Evolutionary conservation across 1,284 basidiomycete species (phyloP), one percentile per base, ranked within the genome.

Genomic region (Hypsizygus ulmarius): DNA sequence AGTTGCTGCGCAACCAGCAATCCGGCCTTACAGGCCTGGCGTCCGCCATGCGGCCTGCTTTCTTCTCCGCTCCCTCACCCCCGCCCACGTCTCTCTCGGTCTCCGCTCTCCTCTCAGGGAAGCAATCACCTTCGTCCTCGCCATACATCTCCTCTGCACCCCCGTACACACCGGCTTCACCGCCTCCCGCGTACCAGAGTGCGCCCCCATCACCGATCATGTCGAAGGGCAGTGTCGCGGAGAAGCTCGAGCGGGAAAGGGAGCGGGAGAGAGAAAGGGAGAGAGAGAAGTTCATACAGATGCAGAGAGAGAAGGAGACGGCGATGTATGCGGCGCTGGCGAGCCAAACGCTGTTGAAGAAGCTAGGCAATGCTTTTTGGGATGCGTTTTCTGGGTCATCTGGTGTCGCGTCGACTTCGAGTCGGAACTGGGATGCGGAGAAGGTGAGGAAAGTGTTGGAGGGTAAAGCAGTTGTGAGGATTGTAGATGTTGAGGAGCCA

Each of bases 381-480:
- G 87, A 90, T 53, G 88, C 87, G 21, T 90, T 90, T 67, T 76
- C 82, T 11, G 81, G 81, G 0, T 54, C 62, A 18, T 60, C 68
- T 1, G 51, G 62, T 3, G 36, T 62, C 12, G 53, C 59, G 39
- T 59, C 56, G 43, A 57, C 56, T 19, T 56, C 59, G 15, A 52
- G 61, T 21, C 49, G 45, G 47, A 65, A 69, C 37, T 81, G 78
- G 79, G 88, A 90, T 59, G 74, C 78, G 46, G 87, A 90, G 51
- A 90, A 90, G 67, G 85, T 90, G 3, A 71, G 81, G 54, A 78
- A 75, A 53, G 84, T 90, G 27, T 70, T 90, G 55, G 87, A 90
- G 53, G 88, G 88, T 43, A 82, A 78, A 52, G 88, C 87, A 0
- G 83, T 89, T 32, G 71, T 90, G 48, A 70, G 73, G 42, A 76